phyloP scores from a whole-genome alignment of 805 yeast genomes.

The Candida vaughaniae region DNA sequence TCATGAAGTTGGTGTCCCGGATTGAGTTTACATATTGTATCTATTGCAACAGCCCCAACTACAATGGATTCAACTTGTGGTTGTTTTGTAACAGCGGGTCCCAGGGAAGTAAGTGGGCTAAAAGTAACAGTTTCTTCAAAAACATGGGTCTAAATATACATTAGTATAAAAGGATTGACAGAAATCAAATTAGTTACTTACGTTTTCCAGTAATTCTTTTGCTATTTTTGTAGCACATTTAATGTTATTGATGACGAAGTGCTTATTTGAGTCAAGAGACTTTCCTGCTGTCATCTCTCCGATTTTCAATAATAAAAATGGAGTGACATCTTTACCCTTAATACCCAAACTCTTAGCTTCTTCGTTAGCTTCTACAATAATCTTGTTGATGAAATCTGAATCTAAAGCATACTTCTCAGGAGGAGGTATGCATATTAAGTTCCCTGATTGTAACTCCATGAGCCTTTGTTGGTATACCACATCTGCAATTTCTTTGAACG shows the following conservation, averaged over 20 bases:
- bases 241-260: conserved; percentile 78
- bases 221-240: conserved; percentile 68
- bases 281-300: conserved; percentile 68
- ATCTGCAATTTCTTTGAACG: conserved; percentile 59
- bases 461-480: conserved; percentile 47
- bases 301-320: conserved; percentile 66
- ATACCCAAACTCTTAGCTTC: conserved; percentile 56
- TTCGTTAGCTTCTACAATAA: conserved; percentile 57
- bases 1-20: conserved; percentile 40
- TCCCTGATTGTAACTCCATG: conserved; percentile 63
- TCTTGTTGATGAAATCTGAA: conserved; percentile 46
- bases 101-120: too few relatives aligned
- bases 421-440: conserved; percentile 80
- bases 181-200: conserved; percentile 4
- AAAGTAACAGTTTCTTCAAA: not conserved
- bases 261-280: conserved; percentile 68
- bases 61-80: conserved; percentile 41
- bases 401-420: conserved; percentile 63
- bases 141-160: too few relatives aligned
- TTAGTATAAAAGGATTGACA: conserved; percentile 1
- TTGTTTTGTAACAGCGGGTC: too few relatives aligned
- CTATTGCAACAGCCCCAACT: conserved; percentile 77
- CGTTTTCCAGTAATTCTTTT: conserved; percentile 38
- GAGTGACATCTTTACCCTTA: conserved; percentile 75
- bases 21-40: conserved; percentile 55